Base-by-base conservation (phyloP, 2,329 filamentous ascomycete genomes). In the Hypoxylon sp. region DNA sequence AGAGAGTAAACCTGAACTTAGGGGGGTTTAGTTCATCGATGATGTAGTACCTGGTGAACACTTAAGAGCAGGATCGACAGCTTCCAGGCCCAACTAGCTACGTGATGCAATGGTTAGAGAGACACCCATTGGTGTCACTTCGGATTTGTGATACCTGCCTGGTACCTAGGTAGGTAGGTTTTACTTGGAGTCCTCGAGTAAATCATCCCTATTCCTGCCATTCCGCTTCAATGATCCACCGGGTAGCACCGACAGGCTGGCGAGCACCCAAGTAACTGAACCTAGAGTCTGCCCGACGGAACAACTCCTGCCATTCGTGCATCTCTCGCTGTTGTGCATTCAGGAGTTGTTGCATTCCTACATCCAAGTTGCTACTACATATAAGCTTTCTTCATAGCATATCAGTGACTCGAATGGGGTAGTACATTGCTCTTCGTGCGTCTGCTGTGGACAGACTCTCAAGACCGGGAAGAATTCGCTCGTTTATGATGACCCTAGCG, bases 151-250 rank as follows among this genome's bases (percentile, higher is more conserved):
- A 26, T 26, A 26, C 26, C 26, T 26, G 26, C 26, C 4, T 26
- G n/a, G n/a, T n/a, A 26, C 5, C 26, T 26, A 26, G 5, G 26
- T 26, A 26, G 26, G 26, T 26, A 26, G 26, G 26, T 4, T 26
- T 26, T 6, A 26, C 26, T 5, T 26, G 26, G 26, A 26, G 5
- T 26, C 26, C 26, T 26, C 5, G 26, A 26, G 5, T 26, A 44
- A 13, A 44, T 5, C 5, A 44, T n/a, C 39, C 33, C 29, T 61
- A 52, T 52, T 61, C 70, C 39, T 70, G 65, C 74, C 73, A 76
- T 35, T 72, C 72, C 1, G 70, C 72, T 44, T 76, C 73, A 17
- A 75, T 74, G 26, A 74, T 71, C 70, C 68, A 76, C 2, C 71
- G 61, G 14, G 61, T 71, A 8, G 69, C 66, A 3, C 71, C 73